Conservation (phyloP, 108 stramenopile species). For the Fragilariopsis cylindrus region DNA sequence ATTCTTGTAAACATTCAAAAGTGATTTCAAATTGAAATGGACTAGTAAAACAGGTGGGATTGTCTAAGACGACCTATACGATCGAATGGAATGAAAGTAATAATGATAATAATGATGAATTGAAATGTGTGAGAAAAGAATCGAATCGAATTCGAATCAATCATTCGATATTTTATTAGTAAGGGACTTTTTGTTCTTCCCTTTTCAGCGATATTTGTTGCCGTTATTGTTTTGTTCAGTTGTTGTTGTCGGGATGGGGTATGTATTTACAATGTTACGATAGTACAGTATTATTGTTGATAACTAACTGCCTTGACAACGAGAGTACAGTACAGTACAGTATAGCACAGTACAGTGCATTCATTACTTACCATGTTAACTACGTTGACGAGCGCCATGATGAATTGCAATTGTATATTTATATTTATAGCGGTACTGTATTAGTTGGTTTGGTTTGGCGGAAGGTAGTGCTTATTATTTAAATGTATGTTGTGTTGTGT, state of each 20-base stretch:
- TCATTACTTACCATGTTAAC: constrained; percentile 77
- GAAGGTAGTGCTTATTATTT: neutral
- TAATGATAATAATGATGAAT: neutral
- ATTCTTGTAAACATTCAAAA: constrained; percentile 95
- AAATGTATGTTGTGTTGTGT: neutral
- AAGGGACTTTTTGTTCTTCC: too few relatives aligned
- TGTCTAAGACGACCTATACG: constrained; percentile 88
- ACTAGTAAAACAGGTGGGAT: constrained; percentile 90
- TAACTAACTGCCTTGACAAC: neutral
- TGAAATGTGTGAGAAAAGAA: neutral
- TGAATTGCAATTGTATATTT: constrained; percentile 7
- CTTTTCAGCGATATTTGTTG: too few relatives aligned
- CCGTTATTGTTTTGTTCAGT: too few relatives aligned
- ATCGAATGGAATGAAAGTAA: neutral
- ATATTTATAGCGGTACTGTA: neutral
- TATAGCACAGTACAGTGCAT: neutral
- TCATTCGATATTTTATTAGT: too few relatives aligned
- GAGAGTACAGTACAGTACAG: constrained; percentile 3
- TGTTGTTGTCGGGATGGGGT: too few relatives aligned
- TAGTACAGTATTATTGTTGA: too few relatives aligned
- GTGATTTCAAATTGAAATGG: constrained; percentile 99
- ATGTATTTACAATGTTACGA: too few relatives aligned
- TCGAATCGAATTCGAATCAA: too few relatives aligned
- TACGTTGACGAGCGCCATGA: constrained; percentile 84
- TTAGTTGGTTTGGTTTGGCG: neutral